phyloP scores from a whole-genome alignment of 164 flowering plant genomes.

The Kalanchoe fedtschenkoi region DNA sequence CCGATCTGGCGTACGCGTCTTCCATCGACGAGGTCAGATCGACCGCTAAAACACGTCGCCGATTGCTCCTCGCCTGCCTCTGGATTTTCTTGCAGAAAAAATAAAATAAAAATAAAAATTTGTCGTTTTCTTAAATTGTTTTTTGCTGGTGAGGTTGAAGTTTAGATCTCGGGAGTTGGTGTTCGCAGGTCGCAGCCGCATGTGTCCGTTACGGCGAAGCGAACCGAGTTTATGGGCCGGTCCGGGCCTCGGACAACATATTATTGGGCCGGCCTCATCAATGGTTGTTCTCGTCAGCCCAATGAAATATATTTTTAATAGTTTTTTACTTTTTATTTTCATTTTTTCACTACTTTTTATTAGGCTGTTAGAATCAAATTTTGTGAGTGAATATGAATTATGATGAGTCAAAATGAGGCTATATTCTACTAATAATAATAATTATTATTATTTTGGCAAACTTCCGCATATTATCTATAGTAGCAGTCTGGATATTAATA shows the following conservation, averaged over 20 bases:
- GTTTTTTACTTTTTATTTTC: no score
- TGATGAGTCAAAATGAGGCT: no score
- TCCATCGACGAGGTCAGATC: conserved; percentile 41
- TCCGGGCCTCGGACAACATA: no score
- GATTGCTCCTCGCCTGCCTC: not conserved
- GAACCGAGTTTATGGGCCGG: not conserved
- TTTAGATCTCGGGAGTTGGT: not conserved
- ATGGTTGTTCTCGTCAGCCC: no score
- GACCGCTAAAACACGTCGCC: not conserved
- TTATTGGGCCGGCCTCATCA: not conserved
- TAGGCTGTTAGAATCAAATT: no score
- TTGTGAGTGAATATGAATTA: no score
- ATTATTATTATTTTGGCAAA: no score
- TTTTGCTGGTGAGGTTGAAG: not conserved
- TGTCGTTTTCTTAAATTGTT: not conserved
- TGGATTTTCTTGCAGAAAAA: not conserved
- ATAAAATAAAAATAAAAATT: not conserved
- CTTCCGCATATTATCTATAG: no score
- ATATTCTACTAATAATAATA: no score
- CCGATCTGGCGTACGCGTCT: conserved; percentile 82
- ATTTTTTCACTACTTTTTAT: no score
- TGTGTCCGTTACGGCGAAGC: not conserved
- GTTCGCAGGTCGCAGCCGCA: not conserved
- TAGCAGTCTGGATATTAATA: no score
- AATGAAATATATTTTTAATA: no score